Base-by-base conservation (phyloP, 768 basidiomycete genomes). In the Termitomyces sp. region DNA sequence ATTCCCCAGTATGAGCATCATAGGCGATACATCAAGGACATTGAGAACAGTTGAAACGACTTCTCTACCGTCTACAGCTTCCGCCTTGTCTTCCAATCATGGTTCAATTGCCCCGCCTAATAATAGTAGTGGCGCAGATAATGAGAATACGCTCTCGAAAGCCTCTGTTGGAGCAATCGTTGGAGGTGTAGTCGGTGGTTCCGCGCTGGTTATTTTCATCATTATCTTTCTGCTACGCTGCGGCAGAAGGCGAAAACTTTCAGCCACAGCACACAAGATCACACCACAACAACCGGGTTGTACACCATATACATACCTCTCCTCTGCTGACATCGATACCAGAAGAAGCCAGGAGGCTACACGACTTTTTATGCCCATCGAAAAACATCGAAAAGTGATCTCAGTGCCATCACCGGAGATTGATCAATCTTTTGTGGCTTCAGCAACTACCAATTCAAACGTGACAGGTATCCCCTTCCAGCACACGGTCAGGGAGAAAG, bases 161-260 rank as follows among this genome's bases (percentile, higher is more conserved):
- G 22, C 37, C 41, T 36, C 42, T 20, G 39, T 59, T 3, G 63
- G 55, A 24, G 63, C 56, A 5, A 51, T 61, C 3, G 60, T 49
- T 33, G 65, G 63, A 5, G 60, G 59, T 10, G 56, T 59, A 33
- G 56, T 55, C 1, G 63, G 61, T 8, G 58, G 57, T 6, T 20
- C 59, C n/a, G 51, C 37, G 3, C 45, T 64, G 1, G 5, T 56
- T 37, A 2, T 53, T 46, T 15, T 51, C 47, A 24, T 46, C 7
- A n/a, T 62, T 16, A 36, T 62, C 9, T 41, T 59, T 9, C 15
- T 51, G 2, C 26, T 51, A n/a, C 36, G 34, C n/a, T 46, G 44
- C n/a, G 36, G 46, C 4, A 31, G 46, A 33, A 55, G 34, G 34
- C 44, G 45, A 22, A 3, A 48, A 26, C 22, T 22, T 46, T 13